Evolutionary conservation across 73 alveolate genomes (phyloP), one percentile per base, ranked within the genome.

Genomic region (Breviolum minutum): DNA sequence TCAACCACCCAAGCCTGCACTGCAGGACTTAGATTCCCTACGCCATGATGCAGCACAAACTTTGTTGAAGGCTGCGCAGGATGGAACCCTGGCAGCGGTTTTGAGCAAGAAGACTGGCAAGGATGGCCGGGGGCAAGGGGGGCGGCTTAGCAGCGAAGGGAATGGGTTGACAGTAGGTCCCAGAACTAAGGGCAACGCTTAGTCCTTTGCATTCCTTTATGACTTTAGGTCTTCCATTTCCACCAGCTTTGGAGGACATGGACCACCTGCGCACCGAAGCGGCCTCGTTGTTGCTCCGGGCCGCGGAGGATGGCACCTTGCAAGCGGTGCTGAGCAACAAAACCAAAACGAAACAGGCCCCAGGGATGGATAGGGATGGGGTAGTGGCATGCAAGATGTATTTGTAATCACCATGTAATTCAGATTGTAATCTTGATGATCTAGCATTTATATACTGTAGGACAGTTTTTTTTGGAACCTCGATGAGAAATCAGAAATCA

Each of bases 41-140:
- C 96, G 96, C 13, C 87, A 90, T 64, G 87, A 90, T 40, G 96
- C 96, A 8, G 96, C 96, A 3, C 62, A 62, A 11, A 90, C 87
- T 20, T 63, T 90, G 63, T 76, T 90, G 87, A 40, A 74, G 87
- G 96, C 96, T 22, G 96, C 96, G 32, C 74, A 69, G 40, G 74
- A 90, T 69, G 96, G 96, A 13, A 90, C 96, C 48, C 48, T 90
- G 74, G 88, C 70, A 30, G 69, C 96, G 22, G 96, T 90, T 16
- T 62, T 90, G 40, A 71, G 87, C 96, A 71, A 71, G 96, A 90
- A 90, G 76, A 61, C 54, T 40, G 54, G 54, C 54, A 40, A 40
- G 54, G 54, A 40, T 40, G 54, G 54, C 69, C 22, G 96, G 77
- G 54, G 54, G 63, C 96, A 86, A 79, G 94, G 10, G 74, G 61